Base-by-base conservation (phyloP, 768 basidiomycete species). In the Panus rudis region DNA sequence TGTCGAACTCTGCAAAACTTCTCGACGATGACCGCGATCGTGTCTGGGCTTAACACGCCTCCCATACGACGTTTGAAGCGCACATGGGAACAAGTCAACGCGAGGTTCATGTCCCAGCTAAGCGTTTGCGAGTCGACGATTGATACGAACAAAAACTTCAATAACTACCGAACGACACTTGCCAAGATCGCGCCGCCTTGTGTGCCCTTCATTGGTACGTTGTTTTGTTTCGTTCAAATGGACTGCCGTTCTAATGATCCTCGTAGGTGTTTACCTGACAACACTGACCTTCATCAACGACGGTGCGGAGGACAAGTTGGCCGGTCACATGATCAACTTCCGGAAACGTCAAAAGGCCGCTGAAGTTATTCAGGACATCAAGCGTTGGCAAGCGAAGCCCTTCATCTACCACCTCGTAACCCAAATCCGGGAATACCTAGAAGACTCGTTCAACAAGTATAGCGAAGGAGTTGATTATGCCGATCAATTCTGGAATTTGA, bases 261-360 rank as follows among this genome's bases (percentile, higher is more conserved):
- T 46, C n/a, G 0, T 53, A 96, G 94, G 96, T 55, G 87, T 97
- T 42, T 97, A 94, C 69, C 77, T 99, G 21, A 93, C 94, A 5
- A 90, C 87, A 6, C 70, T 98, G 48, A 93, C 92, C n/a, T 97
- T 98, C 64, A 94, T 96, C 59, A 91, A 96, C 64, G 96, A 97
- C 53, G 96, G 94, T 7, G 92, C 90, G 57, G 84, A 85, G 39
- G 90, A 98, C 67, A 79, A 73, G 52, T 69, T 96, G 8, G 74
- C 75, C 14, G 84, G 79, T 6, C 75, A 77, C 43, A 68, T 94
- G 50, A 82, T 98, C 65, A 97, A 98, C 67, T 98, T 98, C 68
- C 79, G 83, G 58, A 99, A 99, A 64, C 85, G 94, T 14, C 84
- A 90, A 55, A 89, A 89, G 64, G 83, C 92, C 0, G 91, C 92